These are phyloP conservation scores for Blastocystis sp. DNA, from an alignment of 352 stramenopile genomes.

Conservation along the genomic window DNA sequence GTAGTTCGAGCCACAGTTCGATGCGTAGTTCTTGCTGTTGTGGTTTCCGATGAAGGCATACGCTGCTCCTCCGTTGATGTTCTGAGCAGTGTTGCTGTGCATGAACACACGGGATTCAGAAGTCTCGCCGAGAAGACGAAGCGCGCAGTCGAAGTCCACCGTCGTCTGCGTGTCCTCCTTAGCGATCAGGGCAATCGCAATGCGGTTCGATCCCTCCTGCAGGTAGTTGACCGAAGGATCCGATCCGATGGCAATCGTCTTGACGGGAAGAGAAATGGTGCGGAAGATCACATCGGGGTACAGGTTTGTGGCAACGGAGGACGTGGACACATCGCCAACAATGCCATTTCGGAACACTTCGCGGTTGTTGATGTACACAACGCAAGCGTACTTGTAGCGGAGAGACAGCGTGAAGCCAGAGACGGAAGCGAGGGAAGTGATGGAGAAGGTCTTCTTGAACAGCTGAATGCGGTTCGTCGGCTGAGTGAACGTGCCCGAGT, in stretches of 20 bases:
- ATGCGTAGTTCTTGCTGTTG: neutral
- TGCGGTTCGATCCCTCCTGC: neutral
- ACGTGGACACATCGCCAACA: neutral
- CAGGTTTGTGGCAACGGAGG: neutral
- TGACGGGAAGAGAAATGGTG: neutral
- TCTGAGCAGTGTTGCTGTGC: neutral
- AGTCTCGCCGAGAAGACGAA: neutral
- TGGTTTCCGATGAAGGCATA: slow-evolving; percentile 11
- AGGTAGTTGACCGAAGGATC: neutral
- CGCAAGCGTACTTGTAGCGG: neutral
- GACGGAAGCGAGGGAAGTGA: neutral
- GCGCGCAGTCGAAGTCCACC: neutral
- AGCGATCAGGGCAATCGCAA: neutral
- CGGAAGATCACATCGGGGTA: slow-evolving; percentile 23
- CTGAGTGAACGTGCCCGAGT: neutral
- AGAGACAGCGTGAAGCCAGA: slow-evolving; percentile 2
- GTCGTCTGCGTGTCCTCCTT: neutral
- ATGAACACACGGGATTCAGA: neutral
- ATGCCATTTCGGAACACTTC: slow-evolving; percentile 19
- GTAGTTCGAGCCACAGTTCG: neutral
- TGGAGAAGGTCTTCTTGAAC: slow-evolving; percentile 48
- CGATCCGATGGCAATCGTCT: neutral
- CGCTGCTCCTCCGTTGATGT: neutral
- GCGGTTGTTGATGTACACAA: slow-evolving; percentile 16
- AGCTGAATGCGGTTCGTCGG: slow-evolving; percentile 39